These are phyloP conservation scores for Alternaria novae-zelandiae DNA, from an alignment of 2,329 filamentous ascomycete genomes.

Conservation along the genomic window DNA sequence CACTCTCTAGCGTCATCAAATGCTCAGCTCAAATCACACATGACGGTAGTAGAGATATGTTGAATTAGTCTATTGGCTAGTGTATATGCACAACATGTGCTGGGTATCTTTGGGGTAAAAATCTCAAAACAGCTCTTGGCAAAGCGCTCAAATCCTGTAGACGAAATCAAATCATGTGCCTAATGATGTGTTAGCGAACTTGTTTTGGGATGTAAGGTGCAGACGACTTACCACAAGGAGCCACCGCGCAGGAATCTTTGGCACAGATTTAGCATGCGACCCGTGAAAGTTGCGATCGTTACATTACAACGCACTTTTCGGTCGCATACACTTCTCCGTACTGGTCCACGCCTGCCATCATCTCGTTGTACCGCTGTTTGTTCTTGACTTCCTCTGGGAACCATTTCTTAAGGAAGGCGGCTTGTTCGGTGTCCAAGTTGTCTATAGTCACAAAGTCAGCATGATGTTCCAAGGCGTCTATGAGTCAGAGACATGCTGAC, in stretches of 20 bases:
- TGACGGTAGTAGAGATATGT: background rate
- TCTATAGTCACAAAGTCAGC: too few species aligned
- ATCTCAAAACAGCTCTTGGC: background rate
- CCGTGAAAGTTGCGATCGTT: background rate
- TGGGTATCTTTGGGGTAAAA: slow-evolving; percentile 1
- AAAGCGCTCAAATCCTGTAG: background rate
- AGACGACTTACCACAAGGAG: slow-evolving; percentile 15
- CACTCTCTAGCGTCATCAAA: background rate
- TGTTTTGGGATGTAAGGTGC: too few species aligned
- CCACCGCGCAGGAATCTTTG: slow-evolving; percentile 26
- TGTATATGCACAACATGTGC: background rate
- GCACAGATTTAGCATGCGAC: background rate
- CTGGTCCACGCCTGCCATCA: slow-evolving; percentile 74
- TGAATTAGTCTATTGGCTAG: background rate
- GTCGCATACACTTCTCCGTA: slow-evolving; percentile 71
- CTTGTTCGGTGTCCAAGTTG: slow-evolving; percentile 55
- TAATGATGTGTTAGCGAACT: background rate
- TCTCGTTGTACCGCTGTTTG: slow-evolving; percentile 71
- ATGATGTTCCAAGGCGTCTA: too few species aligned
- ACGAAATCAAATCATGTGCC: background rate
- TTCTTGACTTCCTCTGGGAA: slow-evolving; percentile 75
- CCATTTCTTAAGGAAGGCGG: slow-evolving; percentile 74
- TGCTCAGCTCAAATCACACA: background rate
- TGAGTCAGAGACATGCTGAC: too few species aligned
- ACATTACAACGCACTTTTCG: slow-evolving; percentile 66